Conservation (phyloP, 805 yeast species). For the Lipomyces oligophaga region DNA sequence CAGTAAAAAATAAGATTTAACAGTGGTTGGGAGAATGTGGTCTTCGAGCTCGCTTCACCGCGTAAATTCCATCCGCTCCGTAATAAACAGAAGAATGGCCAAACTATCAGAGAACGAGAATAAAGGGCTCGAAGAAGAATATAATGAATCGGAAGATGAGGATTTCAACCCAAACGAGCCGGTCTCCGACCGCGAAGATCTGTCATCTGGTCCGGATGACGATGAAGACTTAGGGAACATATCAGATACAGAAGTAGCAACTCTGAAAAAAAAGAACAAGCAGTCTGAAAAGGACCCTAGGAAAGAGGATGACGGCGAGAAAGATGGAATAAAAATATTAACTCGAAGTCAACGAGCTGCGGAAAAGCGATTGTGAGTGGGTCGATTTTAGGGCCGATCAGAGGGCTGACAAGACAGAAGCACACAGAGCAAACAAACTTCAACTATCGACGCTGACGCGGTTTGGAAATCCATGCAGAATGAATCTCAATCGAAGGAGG, state of each 20-base stretch:
- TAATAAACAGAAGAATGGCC: background rate
- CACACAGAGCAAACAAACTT: no score
- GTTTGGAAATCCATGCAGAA: conserved; percentile 26
- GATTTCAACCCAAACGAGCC: conserved; percentile 28
- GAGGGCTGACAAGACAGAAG: conserved; percentile 4
- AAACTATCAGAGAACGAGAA: background rate
- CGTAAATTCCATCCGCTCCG: no score
- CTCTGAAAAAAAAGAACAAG: background rate
- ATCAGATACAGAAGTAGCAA: conserved; percentile 7
- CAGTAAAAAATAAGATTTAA: no score
- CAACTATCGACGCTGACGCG: conserved; percentile 30
- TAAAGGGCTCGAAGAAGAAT: conserved; percentile 22
- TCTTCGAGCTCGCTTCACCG: no score
- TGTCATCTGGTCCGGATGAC: conserved; percentile 13
- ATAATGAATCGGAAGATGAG: conserved; percentile 32
- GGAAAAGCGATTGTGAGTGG: conserved; percentile 14
- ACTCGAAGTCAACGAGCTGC: conserved; percentile 22
- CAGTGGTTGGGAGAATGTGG: no score
- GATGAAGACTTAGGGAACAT: conserved; percentile 19
- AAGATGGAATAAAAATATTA: conserved; percentile 15
- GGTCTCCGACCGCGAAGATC: conserved; percentile 7
- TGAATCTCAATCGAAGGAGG: background rate
- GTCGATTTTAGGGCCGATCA: background rate
- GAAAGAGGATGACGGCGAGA: conserved; percentile 8
- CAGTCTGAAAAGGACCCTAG: background rate